phyloP scores from a whole-genome alignment of 2,329 filamentous ascomycete species.

The Rutstroemia sp. region DNA sequence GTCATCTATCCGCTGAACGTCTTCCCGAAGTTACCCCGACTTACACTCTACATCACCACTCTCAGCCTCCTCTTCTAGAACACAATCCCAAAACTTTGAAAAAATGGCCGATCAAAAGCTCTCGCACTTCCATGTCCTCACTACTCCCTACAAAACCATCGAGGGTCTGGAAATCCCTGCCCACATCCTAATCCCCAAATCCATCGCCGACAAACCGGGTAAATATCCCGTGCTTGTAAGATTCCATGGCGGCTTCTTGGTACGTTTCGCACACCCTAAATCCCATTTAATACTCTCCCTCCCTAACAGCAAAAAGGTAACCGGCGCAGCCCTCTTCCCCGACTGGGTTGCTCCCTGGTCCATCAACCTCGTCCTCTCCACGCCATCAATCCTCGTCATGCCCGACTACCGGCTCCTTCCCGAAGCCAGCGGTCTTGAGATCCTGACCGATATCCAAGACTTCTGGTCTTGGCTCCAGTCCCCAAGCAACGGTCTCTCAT shows the following conservation, averaged over 20 bases:
- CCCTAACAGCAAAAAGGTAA: not conserved
- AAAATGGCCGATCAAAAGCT: not conserved
- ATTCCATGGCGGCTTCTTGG: slow-evolving; percentile 11
- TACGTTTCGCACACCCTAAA: not conserved
- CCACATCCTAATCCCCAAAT: slow-evolving; percentile 11
- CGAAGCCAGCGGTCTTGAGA: slow-evolving; percentile 38
- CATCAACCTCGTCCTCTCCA: not conserved
- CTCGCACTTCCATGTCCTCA: not conserved
- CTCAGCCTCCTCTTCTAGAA: not conserved
- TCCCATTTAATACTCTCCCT: no score
- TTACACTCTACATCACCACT: no score
- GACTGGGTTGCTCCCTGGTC: not conserved
- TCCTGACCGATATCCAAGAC: slow-evolving; percentile 38
- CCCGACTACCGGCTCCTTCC: slow-evolving; percentile 46
- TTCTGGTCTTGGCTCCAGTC: slow-evolving; percentile 38
- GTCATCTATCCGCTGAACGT: no score
- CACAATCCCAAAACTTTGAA: no score
- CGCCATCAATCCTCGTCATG: slow-evolving; percentile 35
- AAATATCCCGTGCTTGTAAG: slow-evolving; percentile 9
- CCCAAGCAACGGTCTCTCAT: no score
- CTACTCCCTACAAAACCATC: not conserved
- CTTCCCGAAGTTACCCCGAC: no score
- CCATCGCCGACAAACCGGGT: not conserved
- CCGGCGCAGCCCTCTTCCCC: not conserved
- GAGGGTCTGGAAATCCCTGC: not conserved